Conservation (phyloP, 2,329 filamentous ascomycete genomes). For the Fusarium tanahbumbuense region DNA sequence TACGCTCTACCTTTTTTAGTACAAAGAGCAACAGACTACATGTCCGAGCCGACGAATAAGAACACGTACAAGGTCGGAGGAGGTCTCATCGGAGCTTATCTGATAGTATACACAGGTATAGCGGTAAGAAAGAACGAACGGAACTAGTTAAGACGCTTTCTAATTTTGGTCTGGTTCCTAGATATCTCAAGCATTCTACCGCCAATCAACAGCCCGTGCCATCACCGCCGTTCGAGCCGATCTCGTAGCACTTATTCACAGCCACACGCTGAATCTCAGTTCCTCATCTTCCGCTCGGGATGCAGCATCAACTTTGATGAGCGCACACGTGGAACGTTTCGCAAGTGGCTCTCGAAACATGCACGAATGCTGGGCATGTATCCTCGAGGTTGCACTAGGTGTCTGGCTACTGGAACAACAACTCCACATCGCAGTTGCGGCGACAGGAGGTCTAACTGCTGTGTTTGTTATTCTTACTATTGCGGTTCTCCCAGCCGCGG, state of each 20-base stretch:
- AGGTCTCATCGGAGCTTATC: not conserved
- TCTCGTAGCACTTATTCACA: not conserved
- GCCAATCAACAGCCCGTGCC: not conserved
- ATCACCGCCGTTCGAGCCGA: not conserved
- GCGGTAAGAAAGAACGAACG: not conserved
- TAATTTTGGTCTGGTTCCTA: rapidly evolving
- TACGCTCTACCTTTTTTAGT: not conserved
- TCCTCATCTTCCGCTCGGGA: not conserved
- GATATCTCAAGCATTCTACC: not conserved
- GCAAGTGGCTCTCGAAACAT: not conserved
- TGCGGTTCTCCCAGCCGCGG: too few relatives aligned
- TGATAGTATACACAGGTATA: not conserved
- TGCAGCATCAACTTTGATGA: not conserved
- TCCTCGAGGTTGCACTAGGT: not conserved
- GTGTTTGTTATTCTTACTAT: too few relatives aligned
- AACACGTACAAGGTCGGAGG: not conserved
- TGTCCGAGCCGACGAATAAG: not conserved
- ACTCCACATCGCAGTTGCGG: rapidly evolving
- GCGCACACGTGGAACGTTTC: not conserved
- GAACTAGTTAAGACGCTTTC: too few relatives aligned
- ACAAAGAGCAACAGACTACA: not conserved
- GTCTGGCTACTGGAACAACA: not conserved
- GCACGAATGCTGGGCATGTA: conserved; percentile 1
- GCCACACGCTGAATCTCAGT: not conserved
- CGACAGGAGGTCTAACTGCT: not conserved